phyloP scores from a whole-genome alignment of 1,284 basidiomycete genomes.

The Apiotrichum siamense region DNA sequence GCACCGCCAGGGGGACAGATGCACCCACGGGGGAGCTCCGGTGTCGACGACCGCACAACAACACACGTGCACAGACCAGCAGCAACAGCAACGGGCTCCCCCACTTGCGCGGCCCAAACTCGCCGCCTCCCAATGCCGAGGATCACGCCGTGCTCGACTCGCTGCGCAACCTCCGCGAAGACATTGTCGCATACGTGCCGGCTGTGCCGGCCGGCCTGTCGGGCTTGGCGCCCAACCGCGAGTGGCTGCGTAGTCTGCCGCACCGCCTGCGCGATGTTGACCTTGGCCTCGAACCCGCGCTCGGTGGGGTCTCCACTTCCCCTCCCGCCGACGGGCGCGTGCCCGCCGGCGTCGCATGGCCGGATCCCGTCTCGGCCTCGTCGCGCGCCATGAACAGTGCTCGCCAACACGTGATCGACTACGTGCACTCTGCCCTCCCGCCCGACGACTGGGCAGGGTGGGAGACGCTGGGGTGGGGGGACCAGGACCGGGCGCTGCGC shows the following conservation, averaged over 20 bases:
- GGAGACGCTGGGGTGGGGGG: slow-evolving; percentile 44
- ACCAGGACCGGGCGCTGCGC: slow-evolving; percentile 4
- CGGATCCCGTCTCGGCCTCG: slow-evolving; percentile 10
- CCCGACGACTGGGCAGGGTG: slow-evolving; percentile 48
- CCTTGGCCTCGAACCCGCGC: slow-evolving; percentile 13
- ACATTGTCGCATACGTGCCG: slow-evolving; percentile 34
- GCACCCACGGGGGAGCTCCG: neutral
- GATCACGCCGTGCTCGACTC: slow-evolving; percentile 26
- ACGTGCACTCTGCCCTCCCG: slow-evolving; percentile 39
- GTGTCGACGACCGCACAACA: neutral
- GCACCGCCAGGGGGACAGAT: too few species aligned
- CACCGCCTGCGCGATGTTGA: slow-evolving; percentile 30
- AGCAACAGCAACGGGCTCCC: neutral
- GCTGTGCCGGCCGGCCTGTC: slow-evolving; percentile 14
- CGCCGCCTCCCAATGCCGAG: neutral
- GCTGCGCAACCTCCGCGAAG: slow-evolving; percentile 37
- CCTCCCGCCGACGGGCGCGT: too few species aligned
- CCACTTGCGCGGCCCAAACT: neutral
- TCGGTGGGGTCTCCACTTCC: too few species aligned
- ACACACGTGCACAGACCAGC: neutral
- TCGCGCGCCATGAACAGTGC: slow-evolving; percentile 26
- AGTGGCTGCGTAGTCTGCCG: slow-evolving; percentile 38
- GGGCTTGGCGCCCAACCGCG: slow-evolving; percentile 14
- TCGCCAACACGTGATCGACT: slow-evolving; percentile 34
- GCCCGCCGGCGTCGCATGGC: slow-evolving; percentile 14